Base-by-base conservation (phyloP, 805 yeast genomes). In the Saccharomycopsis oosterbeekiorum region DNA sequence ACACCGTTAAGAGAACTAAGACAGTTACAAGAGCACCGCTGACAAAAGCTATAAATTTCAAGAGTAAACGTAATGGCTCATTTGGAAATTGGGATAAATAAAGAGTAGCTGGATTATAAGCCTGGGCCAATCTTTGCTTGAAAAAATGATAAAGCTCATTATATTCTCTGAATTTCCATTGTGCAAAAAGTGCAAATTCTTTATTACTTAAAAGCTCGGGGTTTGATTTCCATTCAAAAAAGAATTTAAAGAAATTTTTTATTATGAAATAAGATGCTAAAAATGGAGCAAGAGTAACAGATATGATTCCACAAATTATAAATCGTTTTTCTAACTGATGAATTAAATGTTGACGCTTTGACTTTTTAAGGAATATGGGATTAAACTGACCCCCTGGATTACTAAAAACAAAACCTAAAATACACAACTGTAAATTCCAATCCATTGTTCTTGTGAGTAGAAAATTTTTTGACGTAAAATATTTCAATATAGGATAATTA, bases 41-140 rank as follows among this genome's bases (percentile, higher is more conserved):
- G 0, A 94, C 75, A 70, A 93, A 92, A 0, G 89, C 78, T 17
- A 84, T 71, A 67, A 88, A 87, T 60, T 82, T 79, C 65, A 85
- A 68, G 0, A 84, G 62, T 0, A 84, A 71, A 54, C 82, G 84
- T 0, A 80, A 75, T 62, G 79, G 79, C 64, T 89, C 96, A 57
- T 89, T 86, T 1, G 99, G 99, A 69, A 94, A 94, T 70, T 92
- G 97, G 65, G 90, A 84, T 60, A 94, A 83, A 70, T 94, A 94
- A 19, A 84, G 81, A 53, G 88, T 81, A 0, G 98, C 97, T 5
- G 91, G 84, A 15, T 83, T 88, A 37, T 84, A 80, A 58, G 97
- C 89, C 63, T 89, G 73, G 56, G 84, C 88, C 50, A 94, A 73
- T 57, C 99, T 77, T 67, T 85, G 84, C 61, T 84, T 84, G 73